These are phyloP conservation scores for Epichloe elymi DNA, from an alignment of 2,329 filamentous ascomycete genomes.

Conservation along the genomic window DNA sequence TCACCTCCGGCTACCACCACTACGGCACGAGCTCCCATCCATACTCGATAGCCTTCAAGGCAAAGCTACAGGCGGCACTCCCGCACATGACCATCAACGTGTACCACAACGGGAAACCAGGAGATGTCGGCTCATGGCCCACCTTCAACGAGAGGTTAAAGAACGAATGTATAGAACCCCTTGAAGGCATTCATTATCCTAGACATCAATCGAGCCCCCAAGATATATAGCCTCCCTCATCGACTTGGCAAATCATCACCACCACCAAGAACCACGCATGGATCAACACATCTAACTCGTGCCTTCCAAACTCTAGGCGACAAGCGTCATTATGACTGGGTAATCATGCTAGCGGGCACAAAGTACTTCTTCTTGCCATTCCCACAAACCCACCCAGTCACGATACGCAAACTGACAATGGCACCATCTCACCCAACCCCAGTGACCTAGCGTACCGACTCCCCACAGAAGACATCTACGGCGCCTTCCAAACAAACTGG, in stretches of 20 bases:
- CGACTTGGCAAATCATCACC: no score
- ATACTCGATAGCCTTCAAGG: conserved; percentile 36
- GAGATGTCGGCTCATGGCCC: conserved; percentile 32
- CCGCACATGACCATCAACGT: conserved; percentile 29
- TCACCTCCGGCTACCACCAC: conserved; percentile 42
- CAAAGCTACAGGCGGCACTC: conserved; percentile 33
- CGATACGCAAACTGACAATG: not conserved
- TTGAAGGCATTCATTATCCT: not conserved
- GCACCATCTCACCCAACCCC: not conserved
- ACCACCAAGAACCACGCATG: no score
- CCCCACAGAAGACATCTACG: conserved; percentile 29
- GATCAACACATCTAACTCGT: no score
- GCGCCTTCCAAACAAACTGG: conserved; percentile 37
- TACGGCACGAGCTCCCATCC: conserved; percentile 33
- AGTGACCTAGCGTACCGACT: conserved; percentile 37
- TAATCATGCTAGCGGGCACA: conserved; percentile 50
- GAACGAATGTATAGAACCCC: conserved; percentile 19
- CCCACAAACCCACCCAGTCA: not conserved
- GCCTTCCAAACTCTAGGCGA: conserved; percentile 8
- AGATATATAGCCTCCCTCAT: no score
- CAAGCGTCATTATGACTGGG: conserved; percentile 39
- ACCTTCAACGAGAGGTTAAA: conserved; percentile 20
- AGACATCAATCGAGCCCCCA: not conserved
- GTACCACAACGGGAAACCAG: conserved; percentile 35
- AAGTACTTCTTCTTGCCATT: conserved; percentile 27